Base-by-base conservation (phyloP, 164 flowering plant genomes). In the Nymphaea colorata region DNA sequence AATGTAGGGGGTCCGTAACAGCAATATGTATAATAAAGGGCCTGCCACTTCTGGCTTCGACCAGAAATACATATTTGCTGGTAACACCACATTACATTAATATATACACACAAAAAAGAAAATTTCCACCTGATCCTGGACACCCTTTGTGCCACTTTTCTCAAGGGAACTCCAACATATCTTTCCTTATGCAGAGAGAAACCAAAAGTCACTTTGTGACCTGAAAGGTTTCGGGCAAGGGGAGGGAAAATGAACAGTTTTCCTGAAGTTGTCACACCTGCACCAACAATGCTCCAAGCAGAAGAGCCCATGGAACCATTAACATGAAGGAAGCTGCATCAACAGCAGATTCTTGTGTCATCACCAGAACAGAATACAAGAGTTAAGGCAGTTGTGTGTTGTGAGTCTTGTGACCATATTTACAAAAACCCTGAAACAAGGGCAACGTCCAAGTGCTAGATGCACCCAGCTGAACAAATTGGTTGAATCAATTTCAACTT, bases 1-100 rank as follows among this genome's bases (percentile, higher is more conserved):
- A 51, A 15, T 2, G 57, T 51, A 51, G 15, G 71, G 72, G 75
- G 2, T 51, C 57, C 57, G 4, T 51, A 80, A 86, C 73, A 66
- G 76, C 62, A 51, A 67, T 74, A 78, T 80, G 73, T 73, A 73
- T 75, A 69, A 71, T 65, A 76, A 70, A 70, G 71, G 86, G 90
- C 90, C 90, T 76, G 90, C 83, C 90, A 81, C 80, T 73, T 76
- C 78, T 78, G 85, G 79, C 90, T 86, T 86, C 76, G 90, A 86
- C 90, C 90, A 69, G 75, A 75, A 77, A 51, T 51, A 79, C 79
- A 76, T 77, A 72, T 73, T 68, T 62, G 77, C 84, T 70, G 59
- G 51, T 51, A 51, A 51, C 57, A 51, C 57, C 74, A 66, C 74
- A 65, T 67, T 69, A 69, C 78, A 76, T 76, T 77, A 65, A 68